Percentiles rank a stretch among this genome's conserved stretches.
Evolutionary conservation across 331 rosid genomes (phyloP).

Genomic region (Erythrophleum ivorense): DNA sequence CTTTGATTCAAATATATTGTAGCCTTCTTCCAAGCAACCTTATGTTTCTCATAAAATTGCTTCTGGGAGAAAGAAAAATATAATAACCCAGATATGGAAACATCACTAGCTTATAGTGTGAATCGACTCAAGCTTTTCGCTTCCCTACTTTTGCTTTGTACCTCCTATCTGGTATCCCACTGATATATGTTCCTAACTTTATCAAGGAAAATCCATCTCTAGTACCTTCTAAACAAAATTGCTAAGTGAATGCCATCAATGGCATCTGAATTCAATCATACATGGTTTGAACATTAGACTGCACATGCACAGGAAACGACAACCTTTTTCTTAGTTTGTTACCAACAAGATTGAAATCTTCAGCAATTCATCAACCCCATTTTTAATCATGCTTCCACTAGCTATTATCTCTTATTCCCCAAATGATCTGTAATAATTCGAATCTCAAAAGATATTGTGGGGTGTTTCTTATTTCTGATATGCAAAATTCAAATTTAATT

Average conservation of each 20-base stretch:
- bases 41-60: background rate
- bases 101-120: conserved; percentile 6
- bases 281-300: conserved; percentile 33
- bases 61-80: background rate
- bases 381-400: conserved; percentile 38
- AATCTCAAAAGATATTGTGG: background rate
- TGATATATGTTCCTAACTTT: conserved; percentile 20
- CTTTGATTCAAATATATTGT: background rate
- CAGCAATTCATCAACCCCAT: conserved; percentile 30
- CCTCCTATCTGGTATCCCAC: conserved; percentile 24
- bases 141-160: conserved; percentile 18
- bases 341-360: conserved; percentile 3
- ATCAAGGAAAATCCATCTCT: conserved; percentile 1
- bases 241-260: conserved; percentile 1
- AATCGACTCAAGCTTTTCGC: background rate
- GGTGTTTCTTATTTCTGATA: background rate
- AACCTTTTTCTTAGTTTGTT: conserved; percentile 16
- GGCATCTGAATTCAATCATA: conserved; percentile 9
- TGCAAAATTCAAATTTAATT: too few relatives aligned
- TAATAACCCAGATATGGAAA: background rate
- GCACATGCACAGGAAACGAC: conserved; percentile 22
- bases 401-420: background rate
- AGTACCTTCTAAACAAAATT: conserved; percentile 20
- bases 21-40: background rate
- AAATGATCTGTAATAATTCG: background rate